Percentiles rank a stretch among this genome's conserved stretches.
Evolutionary conservation across 139 green algal species (phyloP).

Genomic region (Tetraselmis chui): DNA sequence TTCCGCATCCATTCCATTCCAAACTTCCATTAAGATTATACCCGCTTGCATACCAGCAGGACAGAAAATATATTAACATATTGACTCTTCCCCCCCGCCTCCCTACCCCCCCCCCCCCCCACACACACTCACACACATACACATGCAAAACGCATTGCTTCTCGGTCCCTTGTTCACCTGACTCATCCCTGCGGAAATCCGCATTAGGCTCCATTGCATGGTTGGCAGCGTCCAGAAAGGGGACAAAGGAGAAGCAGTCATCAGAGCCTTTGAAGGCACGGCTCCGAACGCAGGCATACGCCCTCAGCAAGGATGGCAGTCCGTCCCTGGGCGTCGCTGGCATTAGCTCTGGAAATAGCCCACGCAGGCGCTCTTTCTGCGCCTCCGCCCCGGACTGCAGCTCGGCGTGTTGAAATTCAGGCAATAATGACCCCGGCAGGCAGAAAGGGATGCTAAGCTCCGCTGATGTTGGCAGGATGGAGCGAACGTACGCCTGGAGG

Average conservation of each 20-base stretch:
- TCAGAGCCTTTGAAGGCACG: conserved; percentile 27
- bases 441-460: conserved; percentile 47
- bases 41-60: no score
- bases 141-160: neutral
- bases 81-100: neutral
- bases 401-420: conserved; percentile 43
- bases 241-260: conserved; percentile 42
- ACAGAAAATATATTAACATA: no score
- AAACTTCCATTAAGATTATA: no score
- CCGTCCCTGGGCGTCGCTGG: conserved; percentile 18
- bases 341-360: conserved; percentile 39
- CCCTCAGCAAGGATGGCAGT: conserved; percentile 37
- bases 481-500: conserved; percentile 1
- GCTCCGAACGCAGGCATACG: conserved; percentile 48
- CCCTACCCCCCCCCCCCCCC: neutral
- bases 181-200: conserved; percentile 28
- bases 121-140: neutral
- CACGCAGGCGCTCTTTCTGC: conserved; percentile 39
- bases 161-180: neutral
- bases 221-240: conserved; percentile 57
- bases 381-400: conserved; percentile 30
- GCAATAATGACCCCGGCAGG: conserved; percentile 30
- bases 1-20: no score
- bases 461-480: conserved; percentile 42
- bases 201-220: conserved; percentile 35